Conservation (phyloP, 108 stramenopile genomes). For the Cyclotella choctawhatcheeana region DNA sequence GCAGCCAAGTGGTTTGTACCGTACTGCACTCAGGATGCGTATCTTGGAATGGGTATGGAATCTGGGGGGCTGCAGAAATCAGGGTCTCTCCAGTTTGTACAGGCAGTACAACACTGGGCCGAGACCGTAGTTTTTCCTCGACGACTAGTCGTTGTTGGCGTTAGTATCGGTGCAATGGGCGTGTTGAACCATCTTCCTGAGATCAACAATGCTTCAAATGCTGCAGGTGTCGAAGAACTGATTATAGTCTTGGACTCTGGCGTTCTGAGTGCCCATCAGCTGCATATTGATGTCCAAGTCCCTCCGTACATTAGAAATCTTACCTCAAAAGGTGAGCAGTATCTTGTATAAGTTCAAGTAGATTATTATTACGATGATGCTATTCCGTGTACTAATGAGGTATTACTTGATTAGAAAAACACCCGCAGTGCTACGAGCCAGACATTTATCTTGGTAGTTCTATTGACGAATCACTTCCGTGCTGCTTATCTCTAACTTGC, state of each 20-base stretch:
- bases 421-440: neutral
- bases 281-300: neutral
- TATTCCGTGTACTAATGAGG: neutral
- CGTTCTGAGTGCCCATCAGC: neutral
- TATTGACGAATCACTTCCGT: neutral
- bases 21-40: constrained; percentile 1
- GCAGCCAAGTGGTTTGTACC: constrained; percentile 9
- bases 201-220: neutral
- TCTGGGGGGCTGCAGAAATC: neutral
- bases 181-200: neutral
- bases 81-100: neutral
- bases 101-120: neutral
- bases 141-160: neutral
- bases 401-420: neutral
- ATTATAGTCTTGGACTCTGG: neutral
- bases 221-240: neutral
- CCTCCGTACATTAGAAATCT: too few species aligned
- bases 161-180: constrained; percentile 7
- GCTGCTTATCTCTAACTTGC: constrained; percentile 5
- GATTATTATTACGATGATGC: too few species aligned
- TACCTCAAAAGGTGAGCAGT: too few species aligned
- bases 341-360: too few species aligned
- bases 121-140: neutral
- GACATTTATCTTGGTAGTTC: neutral
- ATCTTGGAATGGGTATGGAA: constrained; percentile 3